Base-by-base conservation (phyloP, 2,329 filamentous ascomycete species). In the Pseudopyricularia cyperi region DNA sequence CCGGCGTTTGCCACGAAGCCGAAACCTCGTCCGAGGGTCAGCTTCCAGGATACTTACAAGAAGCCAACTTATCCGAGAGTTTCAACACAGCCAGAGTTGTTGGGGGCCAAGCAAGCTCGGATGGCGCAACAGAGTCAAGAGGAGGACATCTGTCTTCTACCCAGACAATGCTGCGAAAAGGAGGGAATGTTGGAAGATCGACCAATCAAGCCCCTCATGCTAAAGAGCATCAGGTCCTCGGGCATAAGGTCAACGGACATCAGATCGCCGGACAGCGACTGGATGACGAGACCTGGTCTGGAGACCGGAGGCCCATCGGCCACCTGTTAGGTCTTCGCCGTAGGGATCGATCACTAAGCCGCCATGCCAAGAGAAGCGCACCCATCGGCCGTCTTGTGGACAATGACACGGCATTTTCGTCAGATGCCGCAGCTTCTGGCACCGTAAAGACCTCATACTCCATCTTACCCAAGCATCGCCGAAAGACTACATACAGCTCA, bases 361-460 rank as follows among this genome's bases (percentile, higher is more conserved):
- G 39, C 2, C 39, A n/a, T 14, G 22, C 35, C 7, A 30, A 33
- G 30, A 52, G 42, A 22, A 50, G 35, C 19, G 33, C 46, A 30
- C 46, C 52, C 11, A 44, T 50, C 28, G 46, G 52, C 12, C 47
- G 46, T n/a, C 24, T 50, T 24, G 7, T 52, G 19, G 33, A 49
- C 19, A 52, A 52, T 39, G 52, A 46, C 12, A 50, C n/a, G 28
- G 15, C 42, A 17, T 30, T 53, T 14, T 30, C 24, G 34, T 24
- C 39, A 17, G 50, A 52, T 14, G 39, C 53, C 7, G 39, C 50
- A 22, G 52, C 39, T 15, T 37, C 44, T 24, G 48, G 35, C 4
- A 37, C 32, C n/a, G 32, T 44, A 6, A 35, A 46, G 22, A 54
- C 49, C 7, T 50, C 52, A 22, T 52, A 54, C n/a, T 39, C 52